phyloP scores from a whole-genome alignment of 108 stramenopile genomes.

The Halocafeteria seosinensis region DNA sequence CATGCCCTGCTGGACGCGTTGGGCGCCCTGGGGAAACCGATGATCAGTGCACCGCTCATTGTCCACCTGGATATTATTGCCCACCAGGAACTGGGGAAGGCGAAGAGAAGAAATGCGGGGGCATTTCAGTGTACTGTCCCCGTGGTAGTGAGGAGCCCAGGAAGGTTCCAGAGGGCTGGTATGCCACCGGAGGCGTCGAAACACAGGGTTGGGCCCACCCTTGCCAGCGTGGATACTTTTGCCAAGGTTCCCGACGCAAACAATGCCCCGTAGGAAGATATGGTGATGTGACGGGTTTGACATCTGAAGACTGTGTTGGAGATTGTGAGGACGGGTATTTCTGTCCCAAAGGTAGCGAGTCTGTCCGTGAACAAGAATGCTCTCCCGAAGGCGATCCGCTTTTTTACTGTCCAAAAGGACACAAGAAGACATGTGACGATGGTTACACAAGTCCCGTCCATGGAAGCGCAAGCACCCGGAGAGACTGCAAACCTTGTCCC shows the following conservation, averaged over 20 bases:
- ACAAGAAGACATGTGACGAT: too few relatives aligned
- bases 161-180: not conserved
- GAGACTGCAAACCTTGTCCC: too few relatives aligned
- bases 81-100: not conserved
- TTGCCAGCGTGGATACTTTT: not conserved
- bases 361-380: too few relatives aligned
- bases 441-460: too few relatives aligned
- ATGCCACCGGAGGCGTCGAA: not conserved
- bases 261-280: conserved; percentile 14
- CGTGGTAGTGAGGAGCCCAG: not conserved
- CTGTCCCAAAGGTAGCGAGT: conserved; percentile 6
- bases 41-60: not conserved
- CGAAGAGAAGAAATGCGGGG: not conserved
- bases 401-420: too few relatives aligned
- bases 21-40: not conserved
- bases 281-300: not conserved
- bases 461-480: too few relatives aligned
- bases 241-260: not conserved
- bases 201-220: not conserved
- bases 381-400: too few relatives aligned
- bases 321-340: conserved; percentile 11
- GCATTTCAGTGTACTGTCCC: not conserved
- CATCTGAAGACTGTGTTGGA: not conserved
- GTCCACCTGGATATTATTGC: not conserved
- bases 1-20: not conserved